Base-by-base conservation (phyloP, 1,284 basidiomycete species). In the Cutaneotrichosporon cutaneum region DNA sequence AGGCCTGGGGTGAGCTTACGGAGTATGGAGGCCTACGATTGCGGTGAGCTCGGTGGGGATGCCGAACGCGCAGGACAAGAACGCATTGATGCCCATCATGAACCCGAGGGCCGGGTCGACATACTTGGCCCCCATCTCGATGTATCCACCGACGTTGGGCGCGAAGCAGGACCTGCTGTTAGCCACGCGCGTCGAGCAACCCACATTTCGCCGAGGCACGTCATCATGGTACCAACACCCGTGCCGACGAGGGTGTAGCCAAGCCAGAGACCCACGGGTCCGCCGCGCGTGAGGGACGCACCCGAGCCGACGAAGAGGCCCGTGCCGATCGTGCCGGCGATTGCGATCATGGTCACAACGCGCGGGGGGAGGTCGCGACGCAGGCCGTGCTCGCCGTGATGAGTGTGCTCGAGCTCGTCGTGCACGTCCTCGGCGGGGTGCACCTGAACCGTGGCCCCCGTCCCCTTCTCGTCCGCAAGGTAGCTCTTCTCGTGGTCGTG, bases 31-130 rank as follows among this genome's bases (percentile, higher is more conserved):
- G 21, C 51, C 21, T 33, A 33, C 52, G 7, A 89, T 87, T 1
- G 90, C 90, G 2, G 87, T 86, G 61, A 93, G 82, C 77, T 94
- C 91, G 35, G 87, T 85, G 10, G 67, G 62, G 47, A 70, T 57
- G 21, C 60, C 64, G 24, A 69, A 56, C 9, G 66, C 64, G 18
- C 88, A 82, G 68, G 89, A 87, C 53, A 90, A 83, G 59, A 88
- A 77, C 48, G 90, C 81, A 58, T 88, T 88, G 60, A 83, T 80
- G 56, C 62, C 62, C 50, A 89, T 71, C 60, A 88, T 84, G 54
- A 74, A 60, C 16, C 60, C 65, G 18, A 67, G 39, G 16, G 68
- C 88, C 0, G 88, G 88, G 56, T 89, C 80, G 36, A 91, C 86
- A 44, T 67, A 68, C 30, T 65, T 58, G 54, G 57, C 58, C n/a